A percentile compares a stretch with the other conserved stretches of the same genome.
phyloP scores from a whole-genome alignment of 2,329 filamentous ascomycete species.

The Clonostachys rhizophaga region DNA sequence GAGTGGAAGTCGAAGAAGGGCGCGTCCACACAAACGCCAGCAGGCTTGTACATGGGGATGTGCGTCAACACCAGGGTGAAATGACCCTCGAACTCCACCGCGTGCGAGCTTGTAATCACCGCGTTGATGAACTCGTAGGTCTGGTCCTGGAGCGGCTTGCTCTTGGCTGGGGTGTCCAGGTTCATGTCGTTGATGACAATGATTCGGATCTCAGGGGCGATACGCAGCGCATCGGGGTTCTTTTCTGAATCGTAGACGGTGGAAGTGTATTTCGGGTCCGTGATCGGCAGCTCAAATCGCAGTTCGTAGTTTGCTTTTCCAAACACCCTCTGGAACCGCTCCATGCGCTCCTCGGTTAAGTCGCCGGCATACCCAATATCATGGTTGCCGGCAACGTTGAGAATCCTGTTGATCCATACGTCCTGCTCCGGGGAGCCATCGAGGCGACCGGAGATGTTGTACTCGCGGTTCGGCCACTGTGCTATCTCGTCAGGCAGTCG shows the following conservation, averaged over 20 bases:
- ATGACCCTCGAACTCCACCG: constrained; percentile 57
- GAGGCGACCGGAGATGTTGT: constrained; percentile 44
- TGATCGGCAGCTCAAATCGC: constrained; percentile 57
- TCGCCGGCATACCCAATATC: constrained; percentile 96
- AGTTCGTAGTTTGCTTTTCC: constrained; percentile 90
- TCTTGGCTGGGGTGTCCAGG: constrained; percentile 76
- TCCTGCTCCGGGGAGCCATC: constrained; percentile 35
- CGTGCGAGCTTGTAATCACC: constrained; percentile 56
- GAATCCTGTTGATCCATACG: constrained; percentile 70
- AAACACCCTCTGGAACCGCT: constrained; percentile 79
- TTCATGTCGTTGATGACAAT: constrained; percentile 91
- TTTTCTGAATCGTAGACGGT: constrained; percentile 33
- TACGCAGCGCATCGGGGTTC: constrained; percentile 39
- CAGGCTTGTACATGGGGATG: constrained; percentile 80
- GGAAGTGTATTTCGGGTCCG: constrained; percentile 27
- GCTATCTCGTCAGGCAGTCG: constrained; percentile 56
- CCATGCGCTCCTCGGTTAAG: constrained; percentile 68
- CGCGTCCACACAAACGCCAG: constrained; percentile 76
- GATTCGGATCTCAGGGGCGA: constrained; percentile 69
- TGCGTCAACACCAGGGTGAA: constrained; percentile 89
- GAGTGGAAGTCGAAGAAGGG: constrained; percentile 80
- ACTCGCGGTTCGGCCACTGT: constrained; percentile 38
- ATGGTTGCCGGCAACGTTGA: constrained; percentile 93
- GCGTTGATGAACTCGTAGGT: constrained; percentile 76
- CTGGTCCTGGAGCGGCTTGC: constrained; percentile 61